phyloP scores from a whole-genome alignment of 2,329 filamentous ascomycete genomes.

The Trichoderma oligosporum region DNA sequence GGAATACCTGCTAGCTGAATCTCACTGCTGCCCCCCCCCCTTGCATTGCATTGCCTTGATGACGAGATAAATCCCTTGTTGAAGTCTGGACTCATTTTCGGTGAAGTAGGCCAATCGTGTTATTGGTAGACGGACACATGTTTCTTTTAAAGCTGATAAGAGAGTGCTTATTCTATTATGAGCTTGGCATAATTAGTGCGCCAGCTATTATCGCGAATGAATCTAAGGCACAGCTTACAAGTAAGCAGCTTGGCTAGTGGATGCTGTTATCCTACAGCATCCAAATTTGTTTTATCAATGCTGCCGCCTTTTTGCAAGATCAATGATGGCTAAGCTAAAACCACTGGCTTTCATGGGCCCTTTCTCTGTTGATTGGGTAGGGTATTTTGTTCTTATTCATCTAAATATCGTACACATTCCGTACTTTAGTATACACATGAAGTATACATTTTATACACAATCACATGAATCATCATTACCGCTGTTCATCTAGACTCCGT shows the following conservation, averaged over 20 bases:
- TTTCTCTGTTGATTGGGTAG: background rate
- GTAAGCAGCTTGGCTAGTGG: background rate
- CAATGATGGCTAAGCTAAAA: background rate
- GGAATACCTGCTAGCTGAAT: background rate
- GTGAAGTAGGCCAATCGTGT: background rate
- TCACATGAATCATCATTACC: slow-evolving; percentile 20
- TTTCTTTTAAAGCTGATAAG: background rate
- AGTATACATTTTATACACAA: background rate
- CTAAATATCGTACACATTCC: background rate
- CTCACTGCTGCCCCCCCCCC: background rate
- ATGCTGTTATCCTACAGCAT: too few relatives aligned
- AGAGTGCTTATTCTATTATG: background rate
- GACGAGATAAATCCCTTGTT: background rate
- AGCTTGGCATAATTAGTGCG: background rate
- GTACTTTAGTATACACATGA: background rate
- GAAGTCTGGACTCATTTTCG: background rate
- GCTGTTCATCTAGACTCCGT: slow-evolving; percentile 35
- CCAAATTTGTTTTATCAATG: background rate
- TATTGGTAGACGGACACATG: background rate
- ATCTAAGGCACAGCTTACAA: background rate
- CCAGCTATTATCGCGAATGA: background rate
- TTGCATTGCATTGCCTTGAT: background rate
- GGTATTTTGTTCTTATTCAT: background rate
- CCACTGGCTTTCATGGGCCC: background rate
- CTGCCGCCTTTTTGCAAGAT: background rate